Percentiles rank a stretch among this genome's conserved stretches.
Conservation (phyloP, 305 asterid genomes). For the Ilex paraguariensis region DNA sequence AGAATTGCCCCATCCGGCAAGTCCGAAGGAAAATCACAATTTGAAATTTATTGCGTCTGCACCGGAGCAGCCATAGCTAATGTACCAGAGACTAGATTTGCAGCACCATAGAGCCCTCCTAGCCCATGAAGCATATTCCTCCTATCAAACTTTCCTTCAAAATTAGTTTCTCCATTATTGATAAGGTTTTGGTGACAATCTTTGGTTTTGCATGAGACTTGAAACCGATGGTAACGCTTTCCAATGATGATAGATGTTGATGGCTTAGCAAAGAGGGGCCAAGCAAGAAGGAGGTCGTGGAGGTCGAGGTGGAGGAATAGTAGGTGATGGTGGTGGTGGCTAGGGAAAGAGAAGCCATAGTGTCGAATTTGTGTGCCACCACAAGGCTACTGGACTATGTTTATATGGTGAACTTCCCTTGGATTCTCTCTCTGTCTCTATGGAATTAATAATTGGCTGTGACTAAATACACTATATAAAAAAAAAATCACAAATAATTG, state of each 20-base stretch:
- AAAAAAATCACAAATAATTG: no score
- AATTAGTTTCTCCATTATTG: background rate
- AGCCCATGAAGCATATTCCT: conserved; percentile 45
- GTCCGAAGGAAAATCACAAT: conserved; percentile 28
- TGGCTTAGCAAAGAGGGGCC: background rate
- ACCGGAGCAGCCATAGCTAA: conserved; percentile 29
- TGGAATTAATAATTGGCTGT: no score
- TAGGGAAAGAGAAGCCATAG: conserved; percentile 9
- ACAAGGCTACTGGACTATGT: no score
- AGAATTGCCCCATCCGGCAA: conserved; percentile 23
- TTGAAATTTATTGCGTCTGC: conserved; percentile 30
- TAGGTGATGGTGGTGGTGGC: background rate
- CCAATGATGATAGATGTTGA: background rate
- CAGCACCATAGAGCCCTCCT: conserved; percentile 44
- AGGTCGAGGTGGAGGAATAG: background rate
- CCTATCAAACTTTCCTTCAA: conserved; percentile 27
- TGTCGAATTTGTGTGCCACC: background rate
- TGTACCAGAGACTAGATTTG: conserved; percentile 15
- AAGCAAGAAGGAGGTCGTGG: no score
- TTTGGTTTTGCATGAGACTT: conserved; percentile 21
- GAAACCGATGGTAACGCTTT: background rate
- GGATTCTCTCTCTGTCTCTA: no score
- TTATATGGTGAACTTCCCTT: no score
- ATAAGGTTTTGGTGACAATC: background rate
- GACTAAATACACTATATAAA: no score